These are phyloP conservation scores for Phytopythium ostracodes DNA, from an alignment of 352 stramenopile species.

Conservation along the genomic window DNA sequence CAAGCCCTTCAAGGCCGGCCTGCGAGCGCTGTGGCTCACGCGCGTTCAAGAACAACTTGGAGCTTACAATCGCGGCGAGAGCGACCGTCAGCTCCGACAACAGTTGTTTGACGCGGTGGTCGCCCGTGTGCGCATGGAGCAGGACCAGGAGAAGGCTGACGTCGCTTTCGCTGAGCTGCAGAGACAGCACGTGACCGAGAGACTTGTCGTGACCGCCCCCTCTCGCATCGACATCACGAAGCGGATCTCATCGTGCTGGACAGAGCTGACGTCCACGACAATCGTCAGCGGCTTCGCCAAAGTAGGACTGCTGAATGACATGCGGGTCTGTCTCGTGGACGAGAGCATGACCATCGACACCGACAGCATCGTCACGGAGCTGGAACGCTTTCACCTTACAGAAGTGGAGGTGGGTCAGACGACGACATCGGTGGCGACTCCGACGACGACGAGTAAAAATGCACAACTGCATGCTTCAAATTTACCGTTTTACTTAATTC, in stretches of 20 bases:
- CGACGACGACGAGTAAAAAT: neutral
- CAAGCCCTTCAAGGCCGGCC: conserved; percentile 9
- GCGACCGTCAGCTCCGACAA: neutral
- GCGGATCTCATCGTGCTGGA: conserved; percentile 4
- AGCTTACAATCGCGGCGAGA: neutral
- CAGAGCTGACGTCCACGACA: neutral
- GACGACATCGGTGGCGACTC: neutral
- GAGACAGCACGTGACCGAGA: neutral
- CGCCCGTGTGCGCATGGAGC: neutral
- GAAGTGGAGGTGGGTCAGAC: neutral
- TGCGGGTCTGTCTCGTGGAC: neutral
- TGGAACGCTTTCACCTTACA: neutral
- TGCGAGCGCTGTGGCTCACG: conserved; percentile 11
- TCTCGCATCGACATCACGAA: neutral
- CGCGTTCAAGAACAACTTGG: neutral
- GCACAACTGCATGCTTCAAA: no score
- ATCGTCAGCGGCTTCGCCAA: conserved; percentile 7
- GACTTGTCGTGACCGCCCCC: neutral
- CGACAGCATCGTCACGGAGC: neutral
- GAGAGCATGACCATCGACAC: neutral
- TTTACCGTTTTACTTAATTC: no score
- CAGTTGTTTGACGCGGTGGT: neutral
- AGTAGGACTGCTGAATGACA: neutral
- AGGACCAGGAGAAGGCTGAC: neutral
- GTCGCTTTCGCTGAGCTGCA: neutral